Evolutionary conservation across 768 basidiomycete genomes (phyloP), one percentile per base, ranked within the genome.

Genomic region (Sarcodon aspratus): DNA sequence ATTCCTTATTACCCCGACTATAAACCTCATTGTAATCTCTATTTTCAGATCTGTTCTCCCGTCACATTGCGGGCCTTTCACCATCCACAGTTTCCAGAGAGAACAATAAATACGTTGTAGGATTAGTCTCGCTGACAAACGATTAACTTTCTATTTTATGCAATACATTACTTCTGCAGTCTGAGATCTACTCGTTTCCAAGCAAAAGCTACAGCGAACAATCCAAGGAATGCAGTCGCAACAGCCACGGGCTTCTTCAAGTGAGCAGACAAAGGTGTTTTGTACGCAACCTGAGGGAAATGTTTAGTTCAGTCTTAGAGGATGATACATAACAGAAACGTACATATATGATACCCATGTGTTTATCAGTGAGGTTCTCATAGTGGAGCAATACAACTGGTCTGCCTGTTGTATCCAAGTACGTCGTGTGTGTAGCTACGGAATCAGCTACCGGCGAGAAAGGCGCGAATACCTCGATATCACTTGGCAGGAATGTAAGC

Each of bases 401-500:
- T 27, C 94, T 82, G 32, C 96, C 96, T 37, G 72, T 74, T 35
- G 93, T 90, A 63, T 99, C 96, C 31, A 99, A 80, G 67, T 95
- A 98, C 5, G 89, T 89, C 52, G 74, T 76, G 56, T 91, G 85
- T 13, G 72, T 85, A n/a, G 75, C 77, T 46, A 77, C 65, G 46
- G 60, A 65, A 59, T 76, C 81, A 10, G 74, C 69, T 48, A 80
- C 64, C 10, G 90, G 76, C 6, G 82, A 71, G 74, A 94, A 97
- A 1, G 95, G 94, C 7, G 82, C 69, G 40, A 67, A 69, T 46
- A 88, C 78, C 52, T 83, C 73, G 52, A 96, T 70, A 57, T 94
- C 82, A 48, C 95, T 97, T 57, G 11, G 43, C 47, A 59, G 38
- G 40, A 48, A 21, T 48, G 5, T 27, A 5, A 27, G 5, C 21